These are phyloP conservation scores for Chrysanthemum lavandulifolium DNA, from an alignment of 129 eudicot species.

Conservation along the genomic window DNA sequence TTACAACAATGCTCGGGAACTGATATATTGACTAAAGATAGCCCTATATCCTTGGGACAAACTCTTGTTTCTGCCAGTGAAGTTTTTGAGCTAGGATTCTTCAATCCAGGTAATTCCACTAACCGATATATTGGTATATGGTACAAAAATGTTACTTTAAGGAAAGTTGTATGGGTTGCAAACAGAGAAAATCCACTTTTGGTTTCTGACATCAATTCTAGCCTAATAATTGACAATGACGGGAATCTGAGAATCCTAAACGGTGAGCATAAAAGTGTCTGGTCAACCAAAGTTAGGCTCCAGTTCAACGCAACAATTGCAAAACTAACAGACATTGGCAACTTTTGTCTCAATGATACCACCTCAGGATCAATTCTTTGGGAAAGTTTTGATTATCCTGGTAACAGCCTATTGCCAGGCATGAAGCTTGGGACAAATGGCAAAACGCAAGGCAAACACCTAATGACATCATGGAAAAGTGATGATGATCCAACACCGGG, in stretches of 20 bases:
- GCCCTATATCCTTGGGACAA: not conserved
- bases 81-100: slow-evolving; percentile 11
- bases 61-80: slow-evolving; percentile 22
- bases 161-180: slow-evolving; percentile 22
- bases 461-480: slow-evolving; percentile 29
- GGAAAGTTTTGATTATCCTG: slow-evolving; percentile 7
- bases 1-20: not conserved
- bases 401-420: slow-evolving; percentile 24
- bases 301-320: slow-evolving; percentile 16
- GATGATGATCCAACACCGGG: not conserved
- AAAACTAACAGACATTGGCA: slow-evolving; percentile 26
- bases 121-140: slow-evolving; percentile 9
- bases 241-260: slow-evolving; percentile 19
- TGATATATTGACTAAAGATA: slow-evolving; percentile 12
- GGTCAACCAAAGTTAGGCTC: slow-evolving; percentile 24
- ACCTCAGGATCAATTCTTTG: not conserved
- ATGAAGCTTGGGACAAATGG: slow-evolving; percentile 15
- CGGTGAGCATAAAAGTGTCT: slow-evolving; percentile 13
- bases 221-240: slow-evolving; percentile 17
- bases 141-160: not conserved
- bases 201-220: slow-evolving; percentile 2
- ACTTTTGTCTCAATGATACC: slow-evolving; percentile 18
- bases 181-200: slow-evolving; percentile 27
- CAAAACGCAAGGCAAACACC: not conserved
- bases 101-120: slow-evolving; percentile 4